Evolutionary conservation across 441 rosid genomes (phyloP), one percentile per base, ranked within the genome.

Genomic region (Gossypium lobatum): DNA sequence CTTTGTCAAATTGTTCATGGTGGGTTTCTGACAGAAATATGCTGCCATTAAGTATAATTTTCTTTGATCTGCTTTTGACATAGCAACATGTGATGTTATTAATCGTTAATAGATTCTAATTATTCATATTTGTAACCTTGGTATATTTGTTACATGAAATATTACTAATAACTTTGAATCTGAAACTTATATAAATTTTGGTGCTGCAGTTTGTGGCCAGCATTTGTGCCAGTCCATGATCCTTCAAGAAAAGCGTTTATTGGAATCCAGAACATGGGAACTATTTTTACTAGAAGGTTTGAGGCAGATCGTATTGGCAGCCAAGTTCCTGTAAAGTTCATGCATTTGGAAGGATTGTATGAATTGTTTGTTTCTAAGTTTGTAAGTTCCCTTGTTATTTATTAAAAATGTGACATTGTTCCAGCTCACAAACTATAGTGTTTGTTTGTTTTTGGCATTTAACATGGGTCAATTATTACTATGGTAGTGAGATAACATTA

Each of bases 221-320:
- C 95, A 75, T 93, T 96, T 87, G 98, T 96, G 78, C 97, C 99
- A 45, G 98, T 96, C 75, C 98, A 92, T 48, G 97, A 88, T 81
- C 97, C 97, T 82, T 92, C 99, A 23, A 86, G 98, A 64, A 82
- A 89, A 78, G 95, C 99, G 74, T 89, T 87, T 84, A 92, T 92
- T 76, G 98, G 98, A 72, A 93, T 96, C 84, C 98, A 96, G 77
- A 89, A 87, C 75, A 88, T 91, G 97, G 97, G 97, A 71, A 92
- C 97, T 73, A 80, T 93, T 75, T 96, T 91, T 77, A 92, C 98
- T 39, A 85, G 97, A 84, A 92, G 97, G 80, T 96, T 89, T 77
- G 98, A 93, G 87, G 92, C 97, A 66, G 98, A 93, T 82, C 97
- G 85, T 76, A 85, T 96, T 70, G 89, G 89, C 79, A 89, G 98